These are phyloP conservation scores for Auriscalpium microsporum DNA, from an alignment of 768 basidiomycete species.

Conservation along the genomic window DNA sequence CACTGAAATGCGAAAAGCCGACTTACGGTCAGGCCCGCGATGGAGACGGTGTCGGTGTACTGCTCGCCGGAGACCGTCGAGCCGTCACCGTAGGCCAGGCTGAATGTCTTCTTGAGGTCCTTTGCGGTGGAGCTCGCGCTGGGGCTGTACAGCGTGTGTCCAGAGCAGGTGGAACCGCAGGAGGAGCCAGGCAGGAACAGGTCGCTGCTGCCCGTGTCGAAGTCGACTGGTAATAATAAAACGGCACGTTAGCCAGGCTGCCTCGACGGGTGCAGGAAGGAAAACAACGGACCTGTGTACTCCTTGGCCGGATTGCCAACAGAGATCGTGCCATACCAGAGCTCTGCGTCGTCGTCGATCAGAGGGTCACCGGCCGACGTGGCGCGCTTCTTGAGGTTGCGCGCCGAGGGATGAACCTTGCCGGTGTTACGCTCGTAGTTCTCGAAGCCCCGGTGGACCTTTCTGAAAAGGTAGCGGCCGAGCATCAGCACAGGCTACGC, in stretches of 20 bases:
- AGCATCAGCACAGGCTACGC: no score
- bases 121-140: neutral
- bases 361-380: neutral
- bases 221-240: neutral
- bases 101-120: neutral
- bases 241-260: no score
- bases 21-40: neutral
- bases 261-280: no score
- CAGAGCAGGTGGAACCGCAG: neutral
- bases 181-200: neutral
- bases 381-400: neutral
- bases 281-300: conserved; percentile 1
- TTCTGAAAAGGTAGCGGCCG: neutral
- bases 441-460: neutral
- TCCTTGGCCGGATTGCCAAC: conserved; percentile 1
- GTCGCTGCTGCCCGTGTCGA: conserved; percentile 1
- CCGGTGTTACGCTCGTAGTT: conserved; percentile 4
- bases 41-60: conserved; percentile 1
- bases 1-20: neutral
- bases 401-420: neutral
- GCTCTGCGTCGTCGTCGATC: neutral
- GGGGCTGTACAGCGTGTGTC: neutral
- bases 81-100: neutral
- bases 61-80: neutral
- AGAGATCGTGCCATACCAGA: conserved; percentile 7